Evolutionary conservation across 768 basidiomycete genomes (phyloP).

Genomic region (Lactifluus piperatus): DNA sequence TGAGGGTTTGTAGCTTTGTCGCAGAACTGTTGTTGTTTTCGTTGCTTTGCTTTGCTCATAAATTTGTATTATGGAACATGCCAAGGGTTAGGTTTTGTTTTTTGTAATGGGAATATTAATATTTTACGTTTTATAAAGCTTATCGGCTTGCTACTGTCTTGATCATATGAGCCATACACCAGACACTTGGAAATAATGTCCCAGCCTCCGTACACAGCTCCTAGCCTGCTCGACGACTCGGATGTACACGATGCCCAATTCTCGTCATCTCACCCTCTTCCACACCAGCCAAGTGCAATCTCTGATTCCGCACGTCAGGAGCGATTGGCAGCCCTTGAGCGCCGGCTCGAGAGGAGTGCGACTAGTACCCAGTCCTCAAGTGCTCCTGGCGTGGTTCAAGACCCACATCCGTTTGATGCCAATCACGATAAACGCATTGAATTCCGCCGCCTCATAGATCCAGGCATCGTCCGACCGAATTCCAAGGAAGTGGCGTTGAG

Average conservation of each 20-base stretch:
- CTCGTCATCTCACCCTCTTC: too few species aligned
- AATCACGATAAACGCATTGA: conserved; percentile 61
- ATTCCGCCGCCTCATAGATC: conserved; percentile 71
- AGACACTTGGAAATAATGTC: neutral
- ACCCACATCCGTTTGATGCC: conserved; percentile 26
- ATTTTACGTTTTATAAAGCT: too few species aligned
- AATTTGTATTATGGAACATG: neutral
- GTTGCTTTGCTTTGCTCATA: neutral
- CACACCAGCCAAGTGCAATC: neutral
- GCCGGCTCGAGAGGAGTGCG: conserved; percentile 14
- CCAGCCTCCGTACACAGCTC: neutral
- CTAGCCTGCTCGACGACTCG: neutral
- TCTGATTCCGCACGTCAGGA: conserved; percentile 49
- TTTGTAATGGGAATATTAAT: too few species aligned
- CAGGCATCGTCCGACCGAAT: conserved; percentile 69
- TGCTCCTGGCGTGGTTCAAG: neutral
- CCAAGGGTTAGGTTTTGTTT: too few species aligned
- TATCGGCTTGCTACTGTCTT: too few species aligned
- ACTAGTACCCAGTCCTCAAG: neutral
- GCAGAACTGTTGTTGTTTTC: neutral
- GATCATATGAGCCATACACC: neutral
- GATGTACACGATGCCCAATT: neutral
- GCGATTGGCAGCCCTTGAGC: conserved; percentile 33
- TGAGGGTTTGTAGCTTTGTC: conserved; percentile 4
- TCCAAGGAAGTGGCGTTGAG: conserved; percentile 48